phyloP scores from a whole-genome alignment of 257 asterid genomes.

The Lavandula angustifolia region DNA sequence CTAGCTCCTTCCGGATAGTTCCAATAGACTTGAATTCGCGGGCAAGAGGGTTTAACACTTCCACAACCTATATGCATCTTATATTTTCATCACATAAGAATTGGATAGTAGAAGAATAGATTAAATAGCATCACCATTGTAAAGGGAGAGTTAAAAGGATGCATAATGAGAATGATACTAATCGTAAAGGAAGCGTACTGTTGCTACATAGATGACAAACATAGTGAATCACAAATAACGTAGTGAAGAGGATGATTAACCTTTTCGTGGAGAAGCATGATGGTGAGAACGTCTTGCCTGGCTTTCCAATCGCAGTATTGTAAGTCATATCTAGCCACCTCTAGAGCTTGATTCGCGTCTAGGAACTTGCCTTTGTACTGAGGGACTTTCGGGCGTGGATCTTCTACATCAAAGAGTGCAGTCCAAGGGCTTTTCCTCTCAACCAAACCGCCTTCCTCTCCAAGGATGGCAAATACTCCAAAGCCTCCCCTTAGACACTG shows the following conservation, averaged over 20 bases:
- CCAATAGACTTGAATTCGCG: slow-evolving; percentile 95
- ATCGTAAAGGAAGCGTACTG: too few species aligned
- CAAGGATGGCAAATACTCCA: slow-evolving; percentile 71
- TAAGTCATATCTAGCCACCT: slow-evolving; percentile 82
- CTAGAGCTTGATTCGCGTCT: slow-evolving; percentile 76
- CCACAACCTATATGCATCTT: slow-evolving; percentile 55
- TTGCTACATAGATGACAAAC: too few species aligned
- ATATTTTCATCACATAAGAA: background rate
- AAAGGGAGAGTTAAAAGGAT: background rate
- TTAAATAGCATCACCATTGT: background rate
- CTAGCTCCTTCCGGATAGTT: slow-evolving; percentile 84
- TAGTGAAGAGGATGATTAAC: too few species aligned
- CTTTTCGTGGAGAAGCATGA: slow-evolving; percentile 97
- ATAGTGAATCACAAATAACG: too few species aligned
- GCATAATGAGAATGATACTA: too few species aligned
- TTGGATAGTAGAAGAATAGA: background rate
- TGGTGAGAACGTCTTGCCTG: slow-evolving; percentile 82
- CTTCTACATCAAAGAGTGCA: slow-evolving; percentile 79
- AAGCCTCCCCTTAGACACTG: slow-evolving; percentile 71
- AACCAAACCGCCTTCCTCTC: slow-evolving; percentile 58
- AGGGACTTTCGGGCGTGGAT: slow-evolving; percentile 82
- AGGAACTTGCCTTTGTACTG: slow-evolving; percentile 74
- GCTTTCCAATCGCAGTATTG: slow-evolving; percentile 99
- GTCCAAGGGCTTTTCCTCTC: slow-evolving; percentile 72
- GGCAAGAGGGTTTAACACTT: slow-evolving; percentile 91